Percentiles rank a stretch among this genome's conserved stretches.
Conservation (phyloP, 495 filamentous ascomycete genomes). For the Penicillium turbatum region DNA sequence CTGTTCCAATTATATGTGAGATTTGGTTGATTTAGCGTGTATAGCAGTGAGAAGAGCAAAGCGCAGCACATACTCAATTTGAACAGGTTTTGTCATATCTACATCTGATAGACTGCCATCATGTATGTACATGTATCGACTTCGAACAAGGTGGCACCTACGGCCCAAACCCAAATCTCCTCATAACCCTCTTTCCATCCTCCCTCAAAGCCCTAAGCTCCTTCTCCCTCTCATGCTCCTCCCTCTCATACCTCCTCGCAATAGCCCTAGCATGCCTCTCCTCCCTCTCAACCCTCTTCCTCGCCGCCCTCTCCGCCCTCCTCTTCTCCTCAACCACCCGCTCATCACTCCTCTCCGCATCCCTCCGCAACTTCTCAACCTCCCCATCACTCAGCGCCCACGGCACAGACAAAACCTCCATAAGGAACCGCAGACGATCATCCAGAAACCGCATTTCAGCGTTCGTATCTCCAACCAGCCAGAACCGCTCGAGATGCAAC, state of each 20-base stretch:
- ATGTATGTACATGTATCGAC: too few relatives aligned
- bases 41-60: background rate
- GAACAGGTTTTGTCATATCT: background rate
- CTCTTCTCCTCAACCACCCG: constrained; percentile 38
- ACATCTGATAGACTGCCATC: too few relatives aligned
- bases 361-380: constrained; percentile 48
- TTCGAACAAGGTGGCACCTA: too few relatives aligned
- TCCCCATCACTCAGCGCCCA: constrained; percentile 61
- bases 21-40: too few relatives aligned
- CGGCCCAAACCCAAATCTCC: constrained; percentile 23
- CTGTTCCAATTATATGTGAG: background rate
- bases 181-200: constrained; percentile 33
- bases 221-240: constrained; percentile 37
- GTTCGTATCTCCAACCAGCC: constrained; percentile 56
- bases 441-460: constrained; percentile 76
- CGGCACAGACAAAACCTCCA: constrained; percentile 59
- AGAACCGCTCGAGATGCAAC: constrained; percentile 64
- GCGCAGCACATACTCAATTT: background rate
- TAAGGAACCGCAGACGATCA: constrained; percentile 57
- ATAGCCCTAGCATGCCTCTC: constrained; percentile 36
- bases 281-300: constrained; percentile 34
- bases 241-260: constrained; percentile 33
- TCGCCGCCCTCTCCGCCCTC: constrained; percentile 33
- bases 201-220: constrained; percentile 30
- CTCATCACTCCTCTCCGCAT: constrained; percentile 43